Base-by-base conservation (phyloP, 202 grass and related monocot genomes). In the Cymbopogon flexuosus region DNA sequence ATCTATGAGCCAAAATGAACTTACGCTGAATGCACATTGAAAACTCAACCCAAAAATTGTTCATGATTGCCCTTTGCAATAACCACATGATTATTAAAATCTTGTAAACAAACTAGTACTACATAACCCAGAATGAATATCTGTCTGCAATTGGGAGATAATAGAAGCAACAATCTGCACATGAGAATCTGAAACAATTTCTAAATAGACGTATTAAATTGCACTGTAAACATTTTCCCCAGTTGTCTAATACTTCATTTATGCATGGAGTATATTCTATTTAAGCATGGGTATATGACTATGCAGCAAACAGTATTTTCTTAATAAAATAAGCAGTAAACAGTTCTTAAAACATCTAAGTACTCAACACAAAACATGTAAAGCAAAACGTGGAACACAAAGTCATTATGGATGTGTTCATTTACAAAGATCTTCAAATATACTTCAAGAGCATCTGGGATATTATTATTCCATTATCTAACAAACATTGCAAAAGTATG, bases 341-440 rank as follows among this genome's bases (percentile, higher is more conserved):
- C 33, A 41, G 15, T 30, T 56, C 37, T 57, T 11, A 79, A 66
- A 64, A 16, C 0, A 0, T 15, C 61, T 23, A 67, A 67, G 22
- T 58, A 15, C 31, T 37, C 34, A 43, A 83, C 15, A 66, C 5
- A 24, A 33, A 59, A 76, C 35, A 15, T 6, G 16, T 66, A 59
- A 34, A 76, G 41, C 34, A 59, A 34, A 76, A 43, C 10, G 40
- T 67, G 16, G 18, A 66, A 66, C 30, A 24, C 16, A 9, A 57
- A 39, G 54, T 37, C 30, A 57, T 15, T 59, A 35, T 46, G 18
- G 56, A 67, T 71, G 52, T 9, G 42, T 12, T 45, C 10, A 29
- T 18, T 58, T 60, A 46, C 31, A 60, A 62, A 62, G 27, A 84
- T 68, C 47, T 76, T 56, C 46, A 60, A 59, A 78, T 21, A 72